phyloP scores from a whole-genome alignment of 805 yeast genomes.

The Kregervanrija pseudodelftensis region DNA sequence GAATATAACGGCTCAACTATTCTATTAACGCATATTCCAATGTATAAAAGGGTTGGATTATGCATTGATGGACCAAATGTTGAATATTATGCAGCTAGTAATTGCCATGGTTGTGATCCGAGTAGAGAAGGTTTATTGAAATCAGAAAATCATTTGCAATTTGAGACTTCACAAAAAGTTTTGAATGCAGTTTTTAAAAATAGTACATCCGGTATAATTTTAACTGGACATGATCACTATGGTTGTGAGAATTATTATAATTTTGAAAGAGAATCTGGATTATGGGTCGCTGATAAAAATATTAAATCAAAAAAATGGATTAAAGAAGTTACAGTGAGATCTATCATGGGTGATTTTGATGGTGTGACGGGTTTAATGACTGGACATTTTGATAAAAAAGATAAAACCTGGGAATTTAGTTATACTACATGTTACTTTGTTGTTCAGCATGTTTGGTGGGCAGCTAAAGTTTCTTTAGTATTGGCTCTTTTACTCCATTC shows the following conservation, averaged over 20 bases:
- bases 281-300: slow-evolving; percentile 55
- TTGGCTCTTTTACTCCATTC: slow-evolving; percentile 36
- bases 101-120: slow-evolving; percentile 45
- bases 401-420: slow-evolving; percentile 53
- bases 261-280: slow-evolving; percentile 30
- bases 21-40: slow-evolving; percentile 82
- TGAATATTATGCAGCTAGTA: slow-evolving; percentile 46
- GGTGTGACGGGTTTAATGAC: slow-evolving; percentile 85
- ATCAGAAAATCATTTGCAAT: slow-evolving; percentile 79
- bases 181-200: slow-evolving; percentile 65
- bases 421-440: slow-evolving; percentile 74
- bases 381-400: slow-evolving; percentile 48
- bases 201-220: slow-evolving; percentile 64
- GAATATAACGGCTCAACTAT: slow-evolving; percentile 74
- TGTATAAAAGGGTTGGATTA: slow-evolving; percentile 72
- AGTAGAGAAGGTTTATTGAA: slow-evolving; percentile 65
- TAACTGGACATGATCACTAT: slow-evolving; percentile 95
- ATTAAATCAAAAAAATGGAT: slow-evolving; percentile 33
- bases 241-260: slow-evolving; percentile 78
- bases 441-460: slow-evolving; percentile 97
- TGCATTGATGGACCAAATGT: slow-evolving; percentile 84
- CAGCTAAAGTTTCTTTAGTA: slow-evolving; percentile 48
- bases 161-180: slow-evolving; percentile 58
- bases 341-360: slow-evolving; percentile 94
- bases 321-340: slow-evolving; percentile 76